Evolutionary conservation across 2,329 filamentous ascomycete genomes (phyloP).

Genomic region (Beauveria sp.): DNA sequence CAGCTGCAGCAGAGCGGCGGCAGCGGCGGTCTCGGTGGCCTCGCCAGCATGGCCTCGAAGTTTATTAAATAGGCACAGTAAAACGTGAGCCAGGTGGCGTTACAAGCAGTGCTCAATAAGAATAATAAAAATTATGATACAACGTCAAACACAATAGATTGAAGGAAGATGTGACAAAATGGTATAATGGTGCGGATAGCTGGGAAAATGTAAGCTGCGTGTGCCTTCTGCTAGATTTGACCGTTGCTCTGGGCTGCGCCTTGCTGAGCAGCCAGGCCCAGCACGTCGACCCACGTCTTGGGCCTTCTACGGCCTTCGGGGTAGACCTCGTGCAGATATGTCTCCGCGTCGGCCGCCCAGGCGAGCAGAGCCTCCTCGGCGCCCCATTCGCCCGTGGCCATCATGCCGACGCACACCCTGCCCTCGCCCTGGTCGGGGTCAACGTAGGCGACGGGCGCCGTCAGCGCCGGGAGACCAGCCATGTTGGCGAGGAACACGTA

Average conservation of each 20-base stretch:
- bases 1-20: slow-evolving; percentile 41
- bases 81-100: no score
- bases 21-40: slow-evolving; percentile 23
- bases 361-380: slow-evolving; percentile 53
- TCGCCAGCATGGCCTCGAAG: slow-evolving; percentile 41
- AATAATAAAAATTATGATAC: not conserved
- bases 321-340: slow-evolving; percentile 42
- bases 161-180: not conserved
- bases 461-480: slow-evolving; percentile 67
- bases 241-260: not conserved
- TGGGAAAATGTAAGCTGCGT: not conserved
- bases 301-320: slow-evolving; percentile 44
- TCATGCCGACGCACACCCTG: slow-evolving; percentile 51
- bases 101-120: not conserved
- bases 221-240: no score
- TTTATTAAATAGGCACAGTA: slow-evolving; percentile 29
- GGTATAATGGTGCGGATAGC: not conserved
- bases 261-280: slow-evolving; percentile 20
- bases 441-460: slow-evolving; percentile 67
- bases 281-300: slow-evolving; percentile 51
- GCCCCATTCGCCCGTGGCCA: slow-evolving; percentile 62
- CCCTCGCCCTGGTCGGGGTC: slow-evolving; percentile 49
- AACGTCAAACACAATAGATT: not conserved
- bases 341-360: slow-evolving; percentile 53
- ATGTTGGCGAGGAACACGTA: slow-evolving; percentile 84